phyloP scores from a whole-genome alignment of 2,329 filamentous ascomycete species.

The Gnomoniopsis sp. region DNA sequence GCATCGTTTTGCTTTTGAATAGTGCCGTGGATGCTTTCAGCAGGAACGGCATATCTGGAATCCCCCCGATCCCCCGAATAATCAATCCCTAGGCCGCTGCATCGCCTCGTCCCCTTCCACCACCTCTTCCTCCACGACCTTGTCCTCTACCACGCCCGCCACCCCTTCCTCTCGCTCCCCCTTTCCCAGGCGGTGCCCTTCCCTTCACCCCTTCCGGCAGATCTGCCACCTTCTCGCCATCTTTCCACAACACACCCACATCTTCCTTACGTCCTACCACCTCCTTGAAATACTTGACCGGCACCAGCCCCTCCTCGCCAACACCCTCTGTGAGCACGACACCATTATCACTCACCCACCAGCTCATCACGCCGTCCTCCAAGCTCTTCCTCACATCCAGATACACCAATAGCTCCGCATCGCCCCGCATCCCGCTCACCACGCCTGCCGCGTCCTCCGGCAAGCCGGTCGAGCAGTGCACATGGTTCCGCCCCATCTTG shows the following conservation, averaged over 20 bases:
- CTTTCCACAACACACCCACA: slow-evolving; percentile 65
- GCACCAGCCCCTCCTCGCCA: slow-evolving; percentile 58
- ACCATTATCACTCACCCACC: slow-evolving; percentile 77
- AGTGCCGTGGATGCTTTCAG: too few species aligned
- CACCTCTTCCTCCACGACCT: slow-evolving; percentile 1
- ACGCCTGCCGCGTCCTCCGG: slow-evolving; percentile 50
- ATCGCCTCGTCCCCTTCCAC: slow-evolving; percentile 2
- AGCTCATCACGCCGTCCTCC: slow-evolving; percentile 56
- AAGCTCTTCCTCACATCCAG: slow-evolving; percentile 69
- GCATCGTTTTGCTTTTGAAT: too few species aligned
- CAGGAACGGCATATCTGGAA: not conserved
- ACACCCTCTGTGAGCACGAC: slow-evolving; percentile 65
- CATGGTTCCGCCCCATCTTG: slow-evolving; percentile 80
- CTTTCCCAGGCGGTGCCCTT: slow-evolving; percentile 40
- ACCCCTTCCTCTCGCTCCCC: slow-evolving; percentile 27
- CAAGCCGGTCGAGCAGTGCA: slow-evolving; percentile 81
- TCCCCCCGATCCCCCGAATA: not conserved
- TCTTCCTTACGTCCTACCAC: slow-evolving; percentile 60
- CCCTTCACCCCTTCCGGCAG: slow-evolving; percentile 59
- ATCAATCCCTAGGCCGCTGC: not conserved
- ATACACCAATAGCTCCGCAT: slow-evolving; percentile 74
- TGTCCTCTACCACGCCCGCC: slow-evolving; percentile 27
- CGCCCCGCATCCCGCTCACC: slow-evolving; percentile 76
- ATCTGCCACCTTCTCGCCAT: slow-evolving; percentile 64
- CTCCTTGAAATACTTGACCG: slow-evolving; percentile 63